These are phyloP conservation scores for Luvunga scandens DNA, from an alignment of 345 rosid genomes.

Conservation along the genomic window DNA sequence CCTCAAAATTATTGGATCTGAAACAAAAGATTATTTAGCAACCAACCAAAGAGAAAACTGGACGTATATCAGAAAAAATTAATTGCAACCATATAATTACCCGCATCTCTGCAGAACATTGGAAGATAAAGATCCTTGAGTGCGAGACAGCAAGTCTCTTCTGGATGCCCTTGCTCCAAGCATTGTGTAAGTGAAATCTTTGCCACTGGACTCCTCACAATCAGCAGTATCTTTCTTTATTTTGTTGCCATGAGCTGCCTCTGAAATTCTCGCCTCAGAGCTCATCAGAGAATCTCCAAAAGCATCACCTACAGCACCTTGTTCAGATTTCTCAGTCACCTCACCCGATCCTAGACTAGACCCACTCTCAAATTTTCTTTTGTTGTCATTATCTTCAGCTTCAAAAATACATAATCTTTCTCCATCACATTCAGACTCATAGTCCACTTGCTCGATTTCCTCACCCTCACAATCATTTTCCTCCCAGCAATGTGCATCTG, in stretches of 20 bases:
- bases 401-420: constrained; percentile 33
- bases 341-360: constrained; percentile 19
- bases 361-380: constrained; percentile 26
- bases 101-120: constrained; percentile 33
- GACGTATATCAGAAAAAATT: background rate
- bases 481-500: constrained; percentile 36
- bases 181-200: constrained; percentile 25
- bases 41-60: background rate
- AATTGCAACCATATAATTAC: constrained; percentile 22
- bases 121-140: constrained; percentile 18
- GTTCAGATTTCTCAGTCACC: constrained; percentile 9
- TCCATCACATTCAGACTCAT: constrained; percentile 53
- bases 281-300: constrained; percentile 17
- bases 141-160: constrained; percentile 27
- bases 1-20: constrained; percentile 41
- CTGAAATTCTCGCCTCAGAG: constrained; percentile 15
- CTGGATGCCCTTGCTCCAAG: constrained; percentile 21
- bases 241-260: constrained; percentile 28
- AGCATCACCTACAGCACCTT: constrained; percentile 14
- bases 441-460: constrained; percentile 49
- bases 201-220: constrained; percentile 22
- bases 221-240: constrained; percentile 28
- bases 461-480: constrained; percentile 29
- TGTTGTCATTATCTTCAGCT: constrained; percentile 31
- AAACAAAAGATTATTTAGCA: constrained; percentile 20